Evolutionary conservation across 2,329 filamentous ascomycete species (phyloP).

Genomic region (Microcyclosporella mali): DNA sequence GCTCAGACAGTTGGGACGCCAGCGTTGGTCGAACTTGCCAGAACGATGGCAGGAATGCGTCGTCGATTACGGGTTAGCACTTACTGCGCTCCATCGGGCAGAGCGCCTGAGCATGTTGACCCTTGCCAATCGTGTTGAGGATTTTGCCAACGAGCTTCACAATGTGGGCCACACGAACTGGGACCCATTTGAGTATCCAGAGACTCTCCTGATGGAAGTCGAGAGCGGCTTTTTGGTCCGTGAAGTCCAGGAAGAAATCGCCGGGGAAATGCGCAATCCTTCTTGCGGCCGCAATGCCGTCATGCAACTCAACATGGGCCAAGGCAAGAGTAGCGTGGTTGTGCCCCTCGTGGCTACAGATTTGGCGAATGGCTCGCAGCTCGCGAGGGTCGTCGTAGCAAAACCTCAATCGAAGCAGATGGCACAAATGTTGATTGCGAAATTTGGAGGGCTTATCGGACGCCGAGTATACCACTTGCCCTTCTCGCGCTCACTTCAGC

Average conservation of each 20-base stretch:
- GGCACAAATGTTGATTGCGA: conserved; percentile 49
- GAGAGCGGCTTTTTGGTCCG: conserved; percentile 60
- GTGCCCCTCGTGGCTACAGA: conserved; percentile 55
- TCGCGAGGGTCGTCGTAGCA: conserved; percentile 52
- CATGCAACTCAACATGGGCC: conserved; percentile 66
- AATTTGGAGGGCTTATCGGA: conserved; percentile 50
- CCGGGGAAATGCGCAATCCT: conserved; percentile 53
- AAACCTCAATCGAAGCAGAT: conserved; percentile 54
- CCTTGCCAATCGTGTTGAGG: conserved; percentile 6
- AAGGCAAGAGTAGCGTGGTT: conserved; percentile 65
- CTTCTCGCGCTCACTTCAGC: conserved; percentile 49
- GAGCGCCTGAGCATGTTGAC: conserved; percentile 35
- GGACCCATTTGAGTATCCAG: conserved; percentile 48
- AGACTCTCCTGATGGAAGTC: conserved; percentile 63
- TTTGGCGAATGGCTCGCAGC: conserved; percentile 34
- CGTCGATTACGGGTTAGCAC: conserved; percentile 38
- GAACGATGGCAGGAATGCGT: conserved; percentile 36
- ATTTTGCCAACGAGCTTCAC: conserved; percentile 38
- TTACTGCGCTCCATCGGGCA: conserved; percentile 44
- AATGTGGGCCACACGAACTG: conserved; percentile 53
- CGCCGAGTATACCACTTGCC: conserved; percentile 52
- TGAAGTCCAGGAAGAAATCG: conserved; percentile 56
- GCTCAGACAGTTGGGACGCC: conserved; percentile 44
- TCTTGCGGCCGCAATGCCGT: conserved; percentile 46
- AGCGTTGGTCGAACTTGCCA: conserved; percentile 28